Evolutionary conservation across 2,329 filamentous ascomycete genomes (phyloP), one percentile per base, ranked within the genome.

Genomic region (Cordyceps pruinosa): DNA sequence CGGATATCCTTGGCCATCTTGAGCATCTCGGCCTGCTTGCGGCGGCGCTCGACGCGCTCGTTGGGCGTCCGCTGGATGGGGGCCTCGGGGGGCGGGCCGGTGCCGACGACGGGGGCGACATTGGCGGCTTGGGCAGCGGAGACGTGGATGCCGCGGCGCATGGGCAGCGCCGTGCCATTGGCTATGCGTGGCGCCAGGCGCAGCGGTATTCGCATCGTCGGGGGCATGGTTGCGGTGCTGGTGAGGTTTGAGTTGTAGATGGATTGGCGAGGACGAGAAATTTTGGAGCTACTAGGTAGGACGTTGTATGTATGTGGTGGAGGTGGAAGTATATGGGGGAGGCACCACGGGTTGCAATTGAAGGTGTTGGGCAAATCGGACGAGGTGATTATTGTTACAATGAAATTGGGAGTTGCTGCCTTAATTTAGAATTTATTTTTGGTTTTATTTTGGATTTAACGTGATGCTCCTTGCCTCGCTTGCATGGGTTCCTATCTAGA

Each of bases 21-120:
- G 53, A 84, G 73, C 62, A 84, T 67, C 65, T 80, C 78, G 30
- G 79, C 81, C 66, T 85, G 81, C 60, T 71, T 76, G 65, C 71
- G 73, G 56, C 81, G 74, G 52, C 82, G 73, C 61, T 77, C 76
- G 46, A 82, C 68, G 39, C 81, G 72, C 60, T 73, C 68, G 56
- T 75, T 70, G 19, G 19, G 41, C 9, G 49, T 58, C 72, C 65
- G 12, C 81, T 56, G 77, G 25, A 71, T 64, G 1, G 84, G 83
- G 1, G 82, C 73, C 57, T 76, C 72, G 3, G 84, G 83, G 7
- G 84, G 83, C 55, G 84, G 83, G 2, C 83, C 83, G 34, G 79
- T 75, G 60, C 79, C 79, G 61, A 81, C 75, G 61, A 82, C 72
- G 44, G 81, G 75, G 28, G 74, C 74, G 59, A 82, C 78, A 61